Conservation (phyloP, 1,284 basidiomycete species). For the Cerrena zonata region DNA sequence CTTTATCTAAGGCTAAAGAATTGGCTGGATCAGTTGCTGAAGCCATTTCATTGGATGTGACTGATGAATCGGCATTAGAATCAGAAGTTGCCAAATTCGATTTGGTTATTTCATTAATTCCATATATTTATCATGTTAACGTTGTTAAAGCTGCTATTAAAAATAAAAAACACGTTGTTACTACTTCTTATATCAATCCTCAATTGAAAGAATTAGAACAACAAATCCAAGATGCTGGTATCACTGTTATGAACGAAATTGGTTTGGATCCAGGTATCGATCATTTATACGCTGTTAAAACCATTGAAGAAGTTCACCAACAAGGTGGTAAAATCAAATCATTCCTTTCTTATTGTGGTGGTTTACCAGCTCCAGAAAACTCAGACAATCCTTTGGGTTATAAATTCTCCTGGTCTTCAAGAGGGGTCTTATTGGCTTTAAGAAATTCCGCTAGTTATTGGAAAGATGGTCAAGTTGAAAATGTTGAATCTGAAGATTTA, state of each 20-base stretch:
- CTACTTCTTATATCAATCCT: slow-evolving; percentile 90
- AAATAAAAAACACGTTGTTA: slow-evolving; percentile 91
- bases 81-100: slow-evolving; percentile 80
- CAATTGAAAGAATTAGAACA: slow-evolving; percentile 86
- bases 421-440: slow-evolving; percentile 91
- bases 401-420: slow-evolving; percentile 99
- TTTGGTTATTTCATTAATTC: slow-evolving; percentile 93
- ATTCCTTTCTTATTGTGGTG: slow-evolving; percentile 96
- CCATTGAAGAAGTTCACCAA: slow-evolving; percentile 88
- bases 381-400: slow-evolving; percentile 95
- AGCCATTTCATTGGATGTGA: slow-evolving; percentile 82
- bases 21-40: slow-evolving; percentile 68
- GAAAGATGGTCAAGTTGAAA: slow-evolving; percentile 57
- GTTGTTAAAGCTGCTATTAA: slow-evolving; percentile 96
- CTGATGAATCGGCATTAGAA: slow-evolving; percentile 69
- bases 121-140: slow-evolving; percentile 85
- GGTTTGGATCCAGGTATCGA: slow-evolving; percentile 94
- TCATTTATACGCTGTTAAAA: slow-evolving; percentile 95
- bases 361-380: slow-evolving; percentile 86
- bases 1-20: slow-evolving; percentile 66
- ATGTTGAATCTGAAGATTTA: slow-evolving; percentile 66
- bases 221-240: slow-evolving; percentile 82
- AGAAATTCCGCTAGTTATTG: slow-evolving; percentile 88
- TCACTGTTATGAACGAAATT: slow-evolving; percentile 97
- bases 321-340: slow-evolving; percentile 94